phyloP scores from a whole-genome alignment of 768 basidiomycete species.

The Fomitopsis pulvina region DNA sequence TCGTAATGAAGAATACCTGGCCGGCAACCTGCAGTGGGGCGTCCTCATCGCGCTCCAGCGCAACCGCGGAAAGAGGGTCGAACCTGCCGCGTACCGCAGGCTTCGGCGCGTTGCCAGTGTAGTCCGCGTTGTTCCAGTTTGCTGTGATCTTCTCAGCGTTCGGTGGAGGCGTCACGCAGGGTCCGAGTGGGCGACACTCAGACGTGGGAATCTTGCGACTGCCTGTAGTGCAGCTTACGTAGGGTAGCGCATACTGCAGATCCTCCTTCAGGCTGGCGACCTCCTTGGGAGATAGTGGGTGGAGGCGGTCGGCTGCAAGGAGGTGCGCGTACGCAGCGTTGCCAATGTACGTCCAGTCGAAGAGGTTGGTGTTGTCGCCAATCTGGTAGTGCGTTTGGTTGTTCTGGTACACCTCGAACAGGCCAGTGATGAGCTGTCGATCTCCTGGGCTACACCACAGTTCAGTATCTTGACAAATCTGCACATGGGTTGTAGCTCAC shows the following conservation, averaged over 20 bases:
- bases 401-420: slow-evolving; percentile 71
- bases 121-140: slow-evolving; percentile 45
- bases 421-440: slow-evolving; percentile 75
- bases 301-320: slow-evolving; percentile 86
- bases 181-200: slow-evolving; percentile 75
- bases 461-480: neutral
- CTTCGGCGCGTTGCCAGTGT: slow-evolving; percentile 33
- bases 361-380: slow-evolving; percentile 88
- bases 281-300: slow-evolving; percentile 40
- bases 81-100: slow-evolving; percentile 73
- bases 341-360: slow-evolving; percentile 95
- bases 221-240: slow-evolving; percentile 62
- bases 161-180: slow-evolving; percentile 57
- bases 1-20: slow-evolving; percentile 94
- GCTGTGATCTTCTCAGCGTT: slow-evolving; percentile 51
- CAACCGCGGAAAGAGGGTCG: slow-evolving; percentile 59
- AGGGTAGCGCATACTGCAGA: slow-evolving; percentile 47
- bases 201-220: slow-evolving; percentile 68
- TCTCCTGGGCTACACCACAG: slow-evolving; percentile 72
- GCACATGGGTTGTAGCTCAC: slow-evolving; percentile 33
- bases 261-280: slow-evolving; percentile 25
- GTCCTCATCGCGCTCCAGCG: slow-evolving; percentile 43
- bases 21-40: slow-evolving; percentile 80
- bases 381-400: slow-evolving; percentile 90
- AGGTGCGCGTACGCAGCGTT: slow-evolving; percentile 94